Evolutionary conservation across 495 filamentous ascomycete genomes (phyloP).

Genomic region (Sabuloglossum arenarium): DNA sequence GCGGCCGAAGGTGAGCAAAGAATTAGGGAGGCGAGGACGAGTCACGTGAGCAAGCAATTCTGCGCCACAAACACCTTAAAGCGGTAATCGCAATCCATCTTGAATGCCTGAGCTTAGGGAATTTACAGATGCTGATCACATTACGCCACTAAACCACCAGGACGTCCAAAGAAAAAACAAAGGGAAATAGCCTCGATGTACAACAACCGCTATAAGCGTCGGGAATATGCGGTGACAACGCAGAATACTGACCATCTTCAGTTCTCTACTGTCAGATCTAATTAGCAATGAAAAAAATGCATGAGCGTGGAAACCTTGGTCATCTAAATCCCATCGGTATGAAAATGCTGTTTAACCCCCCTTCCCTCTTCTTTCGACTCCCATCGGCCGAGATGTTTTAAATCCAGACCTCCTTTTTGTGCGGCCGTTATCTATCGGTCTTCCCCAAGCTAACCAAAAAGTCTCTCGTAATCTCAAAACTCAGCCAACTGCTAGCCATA

Average conservation of each 20-base stretch:
- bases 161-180: neutral
- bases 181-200: neutral
- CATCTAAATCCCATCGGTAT: neutral
- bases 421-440: neutral
- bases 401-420: neutral
- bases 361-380: neutral
- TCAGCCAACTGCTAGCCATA: conserved; percentile 96
- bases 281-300: neutral
- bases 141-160: neutral
- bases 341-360: neutral
- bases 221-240: neutral
- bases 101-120: no score
- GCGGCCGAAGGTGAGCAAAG: neutral
- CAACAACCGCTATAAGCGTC: neutral
- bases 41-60: no score
- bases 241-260: neutral
- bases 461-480: conserved; percentile 84
- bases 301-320: neutral
- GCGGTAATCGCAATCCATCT: no score
- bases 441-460: conserved; percentile 38
- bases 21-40: neutral
- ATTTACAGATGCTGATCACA: neutral
- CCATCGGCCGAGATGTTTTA: neutral
- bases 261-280: neutral
- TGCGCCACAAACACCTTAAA: no score